Evolutionary conservation across 2,329 filamentous ascomycete species (phyloP), one percentile per base, ranked within the genome.

Genomic region (Colletotrichum sp.): DNA sequence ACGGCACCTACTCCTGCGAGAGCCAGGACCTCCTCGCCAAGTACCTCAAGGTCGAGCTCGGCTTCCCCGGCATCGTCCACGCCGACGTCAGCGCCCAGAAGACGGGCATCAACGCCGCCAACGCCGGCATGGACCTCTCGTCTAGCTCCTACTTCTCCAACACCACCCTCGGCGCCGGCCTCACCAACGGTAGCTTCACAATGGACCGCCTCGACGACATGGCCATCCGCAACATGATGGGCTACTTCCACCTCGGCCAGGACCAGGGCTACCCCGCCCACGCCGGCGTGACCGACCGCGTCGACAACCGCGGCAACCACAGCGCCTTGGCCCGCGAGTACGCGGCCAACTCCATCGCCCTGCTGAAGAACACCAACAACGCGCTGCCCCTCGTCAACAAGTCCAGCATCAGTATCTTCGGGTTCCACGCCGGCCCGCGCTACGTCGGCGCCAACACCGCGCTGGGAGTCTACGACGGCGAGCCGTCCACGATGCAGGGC

Each of bases 331-430:
- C 88, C 1, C 86, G 88, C 5, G 84, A 88, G 72, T 82, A 88
- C 1, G 82, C 86, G 2, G 87, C 89, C 0, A 87, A 89, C 12
- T 92, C 92, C 4, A 92, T 94, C 16, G 93, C 95, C 2, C 86
- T 96, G 18, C 85, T 96, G 59, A 95, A 95, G 85, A 96, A 96
- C 77, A 89, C 94, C 10, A 88, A 89, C 43, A 86, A 86, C 12
- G 82, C 93, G 0, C 86, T 96, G 1, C 94, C 94, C 1, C 83
- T 94, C 3, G 90, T 88, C 66, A 87, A 87, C 89, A 67, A 48
- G 57, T 28, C 64, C 5, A 67, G 63, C 7, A 68, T 73, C 18
- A 68, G 64, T n/a, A 73, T 73, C 12, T 73, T 73, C 26, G 71
- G 71, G 5, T 69, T 34, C 64, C 89, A 90, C 72, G 89, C 85